A percentile compares a stretch with the other conserved stretches of the same genome.
phyloP scores from a whole-genome alignment of 257 asterid species.

The Solanum peruvianum region DNA sequence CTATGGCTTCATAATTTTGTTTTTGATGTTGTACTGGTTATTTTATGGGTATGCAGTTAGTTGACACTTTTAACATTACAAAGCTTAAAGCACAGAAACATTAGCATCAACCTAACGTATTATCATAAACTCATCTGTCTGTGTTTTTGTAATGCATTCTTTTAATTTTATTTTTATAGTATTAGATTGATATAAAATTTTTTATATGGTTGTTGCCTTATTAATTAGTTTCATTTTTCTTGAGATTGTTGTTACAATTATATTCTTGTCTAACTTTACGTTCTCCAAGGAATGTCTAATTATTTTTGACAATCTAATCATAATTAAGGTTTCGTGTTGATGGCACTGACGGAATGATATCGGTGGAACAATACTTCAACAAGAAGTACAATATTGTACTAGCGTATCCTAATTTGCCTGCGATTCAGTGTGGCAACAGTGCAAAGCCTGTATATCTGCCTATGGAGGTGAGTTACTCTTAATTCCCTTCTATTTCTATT shows the following conservation, averaged over 20 bases:
- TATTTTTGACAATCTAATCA: background rate
- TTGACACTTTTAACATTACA: background rate
- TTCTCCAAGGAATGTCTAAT: background rate
- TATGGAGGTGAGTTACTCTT: conserved; percentile 53
- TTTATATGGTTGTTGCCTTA: background rate
- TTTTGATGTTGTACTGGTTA: background rate
- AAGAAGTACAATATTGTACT: conserved; percentile 28
- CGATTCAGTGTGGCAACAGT: conserved; percentile 54
- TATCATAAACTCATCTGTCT: background rate
- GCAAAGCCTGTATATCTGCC: conserved; percentile 54
- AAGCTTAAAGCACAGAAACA: background rate
- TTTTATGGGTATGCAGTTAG: background rate
- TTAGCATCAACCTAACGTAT: background rate
- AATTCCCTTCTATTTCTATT: background rate
- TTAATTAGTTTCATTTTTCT: background rate
- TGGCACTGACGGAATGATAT: conserved; percentile 15
- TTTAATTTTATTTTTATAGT: background rate
- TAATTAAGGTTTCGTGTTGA: conserved; percentile 43
- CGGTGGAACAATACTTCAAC: conserved; percentile 43
- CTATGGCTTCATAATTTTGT: background rate
- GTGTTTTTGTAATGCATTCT: background rate
- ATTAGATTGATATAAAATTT: background rate
- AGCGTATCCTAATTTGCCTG: conserved; percentile 34
- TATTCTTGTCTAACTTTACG: background rate
- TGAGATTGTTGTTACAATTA: background rate